Conservation (phyloP, 176 grass and related monocot genomes). For the Puya raimondii region DNA sequence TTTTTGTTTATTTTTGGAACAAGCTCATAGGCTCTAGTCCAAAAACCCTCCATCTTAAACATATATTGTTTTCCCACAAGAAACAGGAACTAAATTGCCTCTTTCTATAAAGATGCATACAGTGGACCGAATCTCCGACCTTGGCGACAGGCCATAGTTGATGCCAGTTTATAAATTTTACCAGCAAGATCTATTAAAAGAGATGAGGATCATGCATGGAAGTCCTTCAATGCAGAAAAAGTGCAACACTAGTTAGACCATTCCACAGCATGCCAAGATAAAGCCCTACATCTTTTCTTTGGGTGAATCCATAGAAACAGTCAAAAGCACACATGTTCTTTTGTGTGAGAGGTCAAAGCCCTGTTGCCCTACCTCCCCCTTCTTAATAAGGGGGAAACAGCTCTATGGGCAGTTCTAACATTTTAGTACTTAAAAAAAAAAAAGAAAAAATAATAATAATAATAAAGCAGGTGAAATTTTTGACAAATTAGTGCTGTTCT, state of each 20-base stretch:
- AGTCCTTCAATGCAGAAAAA: neutral
- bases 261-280: neutral
- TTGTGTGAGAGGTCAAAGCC: neutral
- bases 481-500: slow-evolving; percentile 21
- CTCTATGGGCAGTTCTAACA: too few species aligned
- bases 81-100: too few species aligned
- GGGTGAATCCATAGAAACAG: neutral
- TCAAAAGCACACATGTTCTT: neutral
- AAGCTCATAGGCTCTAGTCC: too few species aligned
- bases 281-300: neutral
- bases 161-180: neutral
- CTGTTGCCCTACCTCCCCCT: neutral
- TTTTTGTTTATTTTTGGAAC: too few species aligned
- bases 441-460: neutral
- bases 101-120: too few species aligned
- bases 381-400: neutral
- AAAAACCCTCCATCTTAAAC: too few species aligned
- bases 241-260: neutral
- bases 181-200: neutral
- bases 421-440: neutral
- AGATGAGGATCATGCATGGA: neutral
- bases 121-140: too few species aligned
- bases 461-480: slow-evolving; percentile 12
- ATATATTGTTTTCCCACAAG: too few species aligned
- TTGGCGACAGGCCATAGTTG: too few species aligned